phyloP scores from a whole-genome alignment of 1,284 basidiomycete genomes.

The Trichosporon coremiiforme region DNA sequence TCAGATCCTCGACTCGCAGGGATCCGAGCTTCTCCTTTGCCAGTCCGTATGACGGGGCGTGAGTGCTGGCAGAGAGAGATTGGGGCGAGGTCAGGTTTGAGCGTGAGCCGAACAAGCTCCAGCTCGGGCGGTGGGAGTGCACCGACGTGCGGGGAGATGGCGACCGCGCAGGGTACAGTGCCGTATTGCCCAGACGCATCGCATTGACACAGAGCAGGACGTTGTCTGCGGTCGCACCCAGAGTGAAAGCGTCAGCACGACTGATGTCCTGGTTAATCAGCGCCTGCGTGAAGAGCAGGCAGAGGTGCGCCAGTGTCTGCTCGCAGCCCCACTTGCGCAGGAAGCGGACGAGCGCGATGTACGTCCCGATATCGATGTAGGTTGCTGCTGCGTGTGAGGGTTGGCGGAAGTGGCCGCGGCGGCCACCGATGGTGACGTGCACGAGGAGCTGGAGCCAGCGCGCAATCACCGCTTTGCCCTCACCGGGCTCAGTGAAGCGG shows the following conservation, averaged over 20 bases:
- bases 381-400: neutral
- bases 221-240: neutral
- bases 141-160: neutral
- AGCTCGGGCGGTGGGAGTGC: neutral
- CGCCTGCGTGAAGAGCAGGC: constrained; percentile 14
- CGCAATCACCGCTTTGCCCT: neutral
- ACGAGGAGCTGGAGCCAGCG: constrained; percentile 10
- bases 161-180: neutral
- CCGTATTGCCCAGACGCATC: constrained; percentile 1
- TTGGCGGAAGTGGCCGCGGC: constrained; percentile 7
- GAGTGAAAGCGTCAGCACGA: neutral
- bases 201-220: constrained; percentile 8
- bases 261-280: constrained; percentile 1
- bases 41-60: neutral
- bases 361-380: constrained; percentile 13
- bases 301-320: constrained; percentile 8
- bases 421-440: constrained; percentile 1
- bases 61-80: neutral
- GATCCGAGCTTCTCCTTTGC: neutral
- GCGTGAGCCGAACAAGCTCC: neutral
- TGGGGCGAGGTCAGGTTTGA: neutral
- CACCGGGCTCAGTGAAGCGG: constrained; percentile 5
- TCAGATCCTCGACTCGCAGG: neutral
- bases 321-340: constrained; percentile 17
- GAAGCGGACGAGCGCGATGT: constrained; percentile 1